These are phyloP conservation scores for Phytophthora agathidicida DNA, from an alignment of 352 stramenopile genomes.

Conservation along the genomic window DNA sequence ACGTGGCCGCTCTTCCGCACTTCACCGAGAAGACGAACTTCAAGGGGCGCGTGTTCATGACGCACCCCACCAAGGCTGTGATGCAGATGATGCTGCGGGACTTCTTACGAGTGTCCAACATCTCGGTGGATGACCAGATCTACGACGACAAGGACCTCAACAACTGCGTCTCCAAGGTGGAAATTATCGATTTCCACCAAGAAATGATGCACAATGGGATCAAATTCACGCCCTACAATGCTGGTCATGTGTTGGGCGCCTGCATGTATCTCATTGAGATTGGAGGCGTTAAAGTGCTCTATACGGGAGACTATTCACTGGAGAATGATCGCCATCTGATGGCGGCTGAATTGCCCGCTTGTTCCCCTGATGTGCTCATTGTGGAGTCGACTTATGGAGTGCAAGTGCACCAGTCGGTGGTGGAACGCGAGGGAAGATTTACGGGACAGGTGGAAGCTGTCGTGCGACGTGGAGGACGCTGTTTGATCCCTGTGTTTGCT, in stretches of 20 bases:
- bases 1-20: conserved; percentile 98
- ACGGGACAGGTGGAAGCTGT: conserved; percentile 96
- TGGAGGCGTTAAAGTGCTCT: conserved; percentile 96
- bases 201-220: conserved; percentile 97
- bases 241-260: conserved; percentile 98
- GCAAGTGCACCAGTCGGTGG: conserved; percentile 95
- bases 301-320: conserved; percentile 98
- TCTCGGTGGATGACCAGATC: conserved; percentile 93
- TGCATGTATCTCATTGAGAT: conserved; percentile 99
- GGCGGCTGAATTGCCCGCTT: conserved; percentile 84
- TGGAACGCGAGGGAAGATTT: conserved; percentile 97
- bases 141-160: conserved; percentile 96
- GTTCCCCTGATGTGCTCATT: conserved; percentile 98
- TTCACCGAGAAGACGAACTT: conserved; percentile 99
- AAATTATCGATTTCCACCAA: conserved; percentile 98
- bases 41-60: conserved; percentile 99
- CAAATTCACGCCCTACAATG: conserved; percentile 99
- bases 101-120: conserved; percentile 95
- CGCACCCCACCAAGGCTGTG: conserved; percentile 98
- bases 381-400: conserved; percentile 99
- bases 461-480: conserved; percentile 95
- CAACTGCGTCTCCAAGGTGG: conserved; percentile 97
- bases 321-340: conserved; percentile 99
- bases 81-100: conserved; percentile 98
- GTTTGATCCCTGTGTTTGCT: conserved; percentile 99